phyloP scores from a whole-genome alignment of 306 rosid genomes.

The Lupinus albus region DNA sequence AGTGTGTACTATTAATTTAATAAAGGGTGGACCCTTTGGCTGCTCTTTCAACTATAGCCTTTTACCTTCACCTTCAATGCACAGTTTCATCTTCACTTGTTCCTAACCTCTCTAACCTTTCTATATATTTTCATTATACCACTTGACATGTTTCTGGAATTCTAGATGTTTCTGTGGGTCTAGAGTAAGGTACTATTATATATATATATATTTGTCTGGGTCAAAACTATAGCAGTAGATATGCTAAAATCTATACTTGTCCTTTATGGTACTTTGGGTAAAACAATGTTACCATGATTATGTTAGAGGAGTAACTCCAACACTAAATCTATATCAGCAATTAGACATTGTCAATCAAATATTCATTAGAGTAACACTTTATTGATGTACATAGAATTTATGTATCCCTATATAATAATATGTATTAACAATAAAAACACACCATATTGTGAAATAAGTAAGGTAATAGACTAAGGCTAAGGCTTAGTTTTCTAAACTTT shows the following conservation, averaged over 20 bases:
- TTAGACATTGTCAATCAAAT: too few relatives aligned
- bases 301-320: too few relatives aligned
- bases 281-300: slow-evolving; percentile 11
- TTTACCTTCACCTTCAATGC: slow-evolving; percentile 12
- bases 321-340: too few relatives aligned
- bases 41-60: slow-evolving; percentile 20
- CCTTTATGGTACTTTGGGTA: not conserved
- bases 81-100: not conserved
- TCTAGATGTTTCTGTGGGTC: too few relatives aligned
- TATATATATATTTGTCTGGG: not conserved
- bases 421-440: too few relatives aligned
- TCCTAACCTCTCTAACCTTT: slow-evolving; percentile 13
- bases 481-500: slow-evolving; percentile 12
- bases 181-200: too few relatives aligned
- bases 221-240: not conserved
- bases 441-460: too few relatives aligned
- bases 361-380: too few relatives aligned
- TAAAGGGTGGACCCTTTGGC: too few relatives aligned
- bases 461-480: slow-evolving; percentile 12
- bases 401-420: too few relatives aligned
- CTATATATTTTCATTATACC: not conserved
- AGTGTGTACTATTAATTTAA: too few relatives aligned
- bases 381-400: too few relatives aligned
- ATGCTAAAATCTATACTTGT: not conserved
- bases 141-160: not conserved